Base-by-base conservation (phyloP, 176 grass and related monocot genomes). In the Olyra latifolia region DNA sequence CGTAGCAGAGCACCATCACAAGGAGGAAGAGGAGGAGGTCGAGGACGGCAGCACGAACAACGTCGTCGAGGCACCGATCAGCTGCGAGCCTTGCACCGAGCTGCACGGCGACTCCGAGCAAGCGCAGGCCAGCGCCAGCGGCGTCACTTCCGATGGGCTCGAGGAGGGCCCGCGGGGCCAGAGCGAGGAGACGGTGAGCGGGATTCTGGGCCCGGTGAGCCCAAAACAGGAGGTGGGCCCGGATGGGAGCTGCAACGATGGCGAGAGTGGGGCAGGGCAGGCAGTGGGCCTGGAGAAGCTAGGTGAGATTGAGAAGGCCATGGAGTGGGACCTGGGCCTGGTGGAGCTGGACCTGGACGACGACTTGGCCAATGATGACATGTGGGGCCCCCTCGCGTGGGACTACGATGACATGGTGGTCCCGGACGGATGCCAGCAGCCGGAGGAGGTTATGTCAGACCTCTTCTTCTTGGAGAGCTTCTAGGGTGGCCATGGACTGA, bases 321-420 rank as follows among this genome's bases (percentile, higher is more conserved):
- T 88, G 65, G 78, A 81, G 11, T 87, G 89, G 89, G 85, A 88
- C 58, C 24, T 81, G 89, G 85, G 84, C 58, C 24, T 81, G 76
- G 46, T 42, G 81, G 85, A 65, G 4, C 71, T n/a, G n/a, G 32
- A 4, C 32, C 32, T 91, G 15, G 89, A 91, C 19, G 77, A 88
- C 1, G 45, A 39, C 59, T 19, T 72, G 0, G 25, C 59, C 39
- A 23, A 23, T 29, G 24, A 43, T 75, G 87, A 88, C 76, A 69
- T 84, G 60, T 84, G 87, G 81, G 70, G 46, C 69, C 24, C 81
- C 0, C 69, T 88, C 2, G 9, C 52, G 24, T 88, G 87, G 87
- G 81, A 88, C 68, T 74, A 54, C 81, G 61, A 52, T 16, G 52
- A 59, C 2, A 14, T 61, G n/a, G 42, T 62, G 75, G 52, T 29